These are phyloP conservation scores for Epichloe glyceriae DNA, from an alignment of 2,329 filamentous ascomycete genomes.

Conservation along the genomic window DNA sequence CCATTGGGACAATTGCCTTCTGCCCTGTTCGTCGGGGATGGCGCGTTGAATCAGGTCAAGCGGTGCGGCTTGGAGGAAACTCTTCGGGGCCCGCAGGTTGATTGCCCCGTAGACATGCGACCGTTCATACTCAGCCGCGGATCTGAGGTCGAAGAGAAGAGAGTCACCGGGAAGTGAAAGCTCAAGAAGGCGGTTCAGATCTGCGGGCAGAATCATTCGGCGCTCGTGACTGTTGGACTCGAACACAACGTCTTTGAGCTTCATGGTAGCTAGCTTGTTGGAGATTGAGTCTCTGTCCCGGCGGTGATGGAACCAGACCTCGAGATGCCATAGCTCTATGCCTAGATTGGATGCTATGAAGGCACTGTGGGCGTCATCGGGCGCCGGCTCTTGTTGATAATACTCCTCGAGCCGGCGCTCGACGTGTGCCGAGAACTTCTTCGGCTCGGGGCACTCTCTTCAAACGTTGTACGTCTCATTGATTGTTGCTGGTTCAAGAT, in stretches of 20 bases:
- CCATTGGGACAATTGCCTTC: conserved; percentile 33
- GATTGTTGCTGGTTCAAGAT: conserved; percentile 33
- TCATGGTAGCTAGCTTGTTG: conserved; percentile 31
- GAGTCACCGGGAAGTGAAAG: conserved; percentile 33
- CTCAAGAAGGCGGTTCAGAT: conserved; percentile 37
- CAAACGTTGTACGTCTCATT: conserved; percentile 26
- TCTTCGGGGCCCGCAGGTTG: conserved; percentile 36
- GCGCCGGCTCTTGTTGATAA: conserved; percentile 33
- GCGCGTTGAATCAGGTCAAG: conserved; percentile 38
- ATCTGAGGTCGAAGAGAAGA: conserved; percentile 37
- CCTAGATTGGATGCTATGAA: conserved; percentile 42
- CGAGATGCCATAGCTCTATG: conserved; percentile 36
- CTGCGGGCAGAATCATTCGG: conserved; percentile 37
- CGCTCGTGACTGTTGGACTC: conserved; percentile 18
- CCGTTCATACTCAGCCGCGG: conserved; percentile 31
- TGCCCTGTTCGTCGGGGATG: conserved; percentile 35
- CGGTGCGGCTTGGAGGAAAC: conserved; percentile 33
- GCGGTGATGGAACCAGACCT: conserved; percentile 43
- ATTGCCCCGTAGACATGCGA: conserved; percentile 40
- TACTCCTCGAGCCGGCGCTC: conserved; percentile 40
- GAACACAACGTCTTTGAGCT: conserved; percentile 23
- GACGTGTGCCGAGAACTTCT: conserved; percentile 34
- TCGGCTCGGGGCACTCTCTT: conserved; percentile 27
- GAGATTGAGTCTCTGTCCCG: conserved; percentile 34
- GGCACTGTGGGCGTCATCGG: conserved; percentile 36